These are phyloP conservation scores for Carex arenaria DNA, from an alignment of 202 grass and related monocot species.

Conservation along the genomic window DNA sequence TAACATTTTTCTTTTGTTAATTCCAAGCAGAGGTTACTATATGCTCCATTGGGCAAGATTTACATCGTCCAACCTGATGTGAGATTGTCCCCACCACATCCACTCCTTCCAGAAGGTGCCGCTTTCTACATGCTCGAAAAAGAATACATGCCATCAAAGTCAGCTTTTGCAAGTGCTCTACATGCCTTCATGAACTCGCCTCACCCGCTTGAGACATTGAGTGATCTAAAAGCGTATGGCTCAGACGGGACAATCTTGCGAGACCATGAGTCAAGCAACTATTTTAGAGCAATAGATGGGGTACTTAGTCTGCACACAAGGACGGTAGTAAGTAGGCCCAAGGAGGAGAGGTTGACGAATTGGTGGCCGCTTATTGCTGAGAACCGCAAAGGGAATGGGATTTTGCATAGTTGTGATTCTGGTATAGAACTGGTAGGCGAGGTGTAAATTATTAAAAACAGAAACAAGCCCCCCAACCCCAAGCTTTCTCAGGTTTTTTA, in stretches of 20 bases:
- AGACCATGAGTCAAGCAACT: conserved; percentile 96
- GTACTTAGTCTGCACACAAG: conserved; percentile 37
- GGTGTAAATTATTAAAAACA: conserved; percentile 35
- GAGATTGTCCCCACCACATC: conserved; percentile 59
- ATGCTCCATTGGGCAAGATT: conserved; percentile 70
- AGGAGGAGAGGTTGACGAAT: conserved; percentile 54
- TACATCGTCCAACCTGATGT: conserved; percentile 89
- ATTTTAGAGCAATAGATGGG: conserved; percentile 68
- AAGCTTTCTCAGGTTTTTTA: background rate
- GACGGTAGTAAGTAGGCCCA: conserved; percentile 33
- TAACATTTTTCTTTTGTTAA: background rate
- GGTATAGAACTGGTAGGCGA: conserved; percentile 54
- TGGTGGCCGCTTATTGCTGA: conserved; percentile 64
- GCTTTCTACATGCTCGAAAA: conserved; percentile 68
- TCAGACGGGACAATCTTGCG: conserved; percentile 72
- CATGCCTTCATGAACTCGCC: conserved; percentile 94
- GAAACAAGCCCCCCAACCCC: too few relatives aligned
- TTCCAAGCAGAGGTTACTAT: conserved; percentile 47
- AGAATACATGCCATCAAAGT: conserved; percentile 27
- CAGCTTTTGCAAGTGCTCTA: conserved; percentile 48
- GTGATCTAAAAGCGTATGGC: conserved; percentile 75
- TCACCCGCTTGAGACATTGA: conserved; percentile 90
- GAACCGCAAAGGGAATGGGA: conserved; percentile 27
- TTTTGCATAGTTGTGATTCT: conserved; percentile 10
- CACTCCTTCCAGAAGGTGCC: conserved; percentile 62